These are phyloP conservation scores for Candida railenensis DNA, from an alignment of 805 yeast species.

Conservation along the genomic window DNA sequence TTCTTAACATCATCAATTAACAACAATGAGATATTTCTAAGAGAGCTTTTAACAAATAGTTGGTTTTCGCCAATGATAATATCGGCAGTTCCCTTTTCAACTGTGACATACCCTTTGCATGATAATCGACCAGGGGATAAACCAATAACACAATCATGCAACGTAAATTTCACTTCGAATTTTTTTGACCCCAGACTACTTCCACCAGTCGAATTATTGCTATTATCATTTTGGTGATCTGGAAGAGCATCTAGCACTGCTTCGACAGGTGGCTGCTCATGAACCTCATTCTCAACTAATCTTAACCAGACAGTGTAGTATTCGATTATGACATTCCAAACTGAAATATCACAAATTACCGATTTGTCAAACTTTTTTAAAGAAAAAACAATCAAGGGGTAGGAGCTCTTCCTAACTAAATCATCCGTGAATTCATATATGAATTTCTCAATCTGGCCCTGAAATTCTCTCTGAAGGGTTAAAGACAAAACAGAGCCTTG, in stretches of 20 bases:
- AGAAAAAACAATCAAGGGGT: conserved; percentile 24
- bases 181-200: not conserved
- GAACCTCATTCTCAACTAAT: conserved; percentile 32
- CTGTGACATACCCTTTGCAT: conserved; percentile 51
- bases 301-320: conserved; percentile 63
- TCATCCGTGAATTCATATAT: conserved; percentile 20
- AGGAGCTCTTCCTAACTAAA: conserved; percentile 1
- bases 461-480: conserved; percentile 12
- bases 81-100: conserved; percentile 57
- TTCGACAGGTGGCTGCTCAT: conserved; percentile 6
- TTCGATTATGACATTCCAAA: conserved; percentile 50
- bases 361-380: conserved; percentile 24
- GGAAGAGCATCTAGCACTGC: conserved; percentile 2
- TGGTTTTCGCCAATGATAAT: conserved; percentile 33
- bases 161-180: conserved; percentile 29
- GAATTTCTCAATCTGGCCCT: conserved; percentile 14
- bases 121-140: conserved; percentile 60
- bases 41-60: conserved; percentile 40
- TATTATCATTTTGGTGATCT: not conserved
- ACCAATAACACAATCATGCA: conserved; percentile 59
- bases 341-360: conserved; percentile 37
- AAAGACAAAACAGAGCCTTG: conserved; percentile 23
- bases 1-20: conserved; percentile 60
- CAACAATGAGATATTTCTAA: conserved; percentile 50
- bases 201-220: not conserved